These are phyloP conservation scores for Zygosaccharomyces pseudobailii DNA, from an alignment of 1,139 yeast genomes.

Conservation along the genomic window DNA sequence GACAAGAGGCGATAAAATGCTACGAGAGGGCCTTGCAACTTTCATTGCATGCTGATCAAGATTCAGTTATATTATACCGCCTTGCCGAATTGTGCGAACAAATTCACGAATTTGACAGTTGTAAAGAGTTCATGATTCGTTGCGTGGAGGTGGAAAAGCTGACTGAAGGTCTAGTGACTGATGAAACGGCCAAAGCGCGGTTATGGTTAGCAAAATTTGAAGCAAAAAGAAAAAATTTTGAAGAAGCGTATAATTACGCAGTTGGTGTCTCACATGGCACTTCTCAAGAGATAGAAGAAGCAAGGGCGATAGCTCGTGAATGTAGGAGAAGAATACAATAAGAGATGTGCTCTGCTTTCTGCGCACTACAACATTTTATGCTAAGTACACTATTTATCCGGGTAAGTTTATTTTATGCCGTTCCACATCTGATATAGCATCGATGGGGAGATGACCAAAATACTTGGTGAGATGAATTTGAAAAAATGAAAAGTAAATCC, in stretches of 20 bases:
- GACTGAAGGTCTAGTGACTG: slow-evolving; percentile 59
- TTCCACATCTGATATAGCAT: not conserved
- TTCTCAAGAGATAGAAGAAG: slow-evolving; percentile 85
- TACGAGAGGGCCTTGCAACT: slow-evolving; percentile 47
- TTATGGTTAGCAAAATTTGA: slow-evolving; percentile 83
- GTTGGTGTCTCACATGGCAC: slow-evolving; percentile 70
- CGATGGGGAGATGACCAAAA: not conserved
- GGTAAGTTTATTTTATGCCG: not conserved
- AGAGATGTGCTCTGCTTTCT: not conserved
- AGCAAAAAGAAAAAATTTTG: slow-evolving; percentile 51
- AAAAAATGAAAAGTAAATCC: not conserved
- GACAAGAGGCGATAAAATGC: slow-evolving; percentile 43
- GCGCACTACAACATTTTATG: not conserved
- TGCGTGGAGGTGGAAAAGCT: slow-evolving; percentile 62
- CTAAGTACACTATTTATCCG: not conserved
- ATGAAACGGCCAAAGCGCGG: slow-evolving; percentile 77
- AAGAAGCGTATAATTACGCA: slow-evolving; percentile 70
- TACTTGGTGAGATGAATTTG: not conserved
- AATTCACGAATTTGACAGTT: slow-evolving; percentile 47
- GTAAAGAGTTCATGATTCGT: slow-evolving; percentile 62
- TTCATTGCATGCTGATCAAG: slow-evolving; percentile 38
- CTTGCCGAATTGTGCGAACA: slow-evolving; percentile 67
- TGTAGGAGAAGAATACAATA: slow-evolving; percentile 37
- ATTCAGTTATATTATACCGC: slow-evolving; percentile 54
- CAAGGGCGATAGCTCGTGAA: slow-evolving; percentile 75